Base-by-base conservation (phyloP, 768 basidiomycete genomes). In the Dacryopinax spathularia region DNA sequence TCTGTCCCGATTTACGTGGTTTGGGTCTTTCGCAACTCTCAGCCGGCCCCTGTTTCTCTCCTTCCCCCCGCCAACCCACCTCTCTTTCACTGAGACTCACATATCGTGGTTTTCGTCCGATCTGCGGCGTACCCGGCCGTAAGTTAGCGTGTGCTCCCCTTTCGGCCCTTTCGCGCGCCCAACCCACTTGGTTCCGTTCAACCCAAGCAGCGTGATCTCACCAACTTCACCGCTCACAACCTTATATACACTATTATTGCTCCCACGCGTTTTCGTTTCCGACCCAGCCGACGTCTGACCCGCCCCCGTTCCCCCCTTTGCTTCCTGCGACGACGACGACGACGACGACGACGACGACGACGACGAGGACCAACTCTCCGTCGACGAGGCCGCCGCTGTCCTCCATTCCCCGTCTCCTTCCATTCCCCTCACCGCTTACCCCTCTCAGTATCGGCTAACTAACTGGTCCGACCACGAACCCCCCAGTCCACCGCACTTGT, bases 351-450 rank as follows among this genome's bases (percentile, higher is more conserved):
- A 56, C 48, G 43, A 44, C 43, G 48, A 56, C 48, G 48, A 56
- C 48, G 48, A 29, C 3, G 48, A 22, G 25, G 48, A 15, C 48
- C n/a, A n/a, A n/a, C n/a, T n/a, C 64, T 56, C 63, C 34, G 62
- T 62, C 34, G 72, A 72, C 72, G 71, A 70, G 71, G 66, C 69
- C 70, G 66, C 63, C 65, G 60, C 69, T 66, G 34, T 36, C 34
- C 37, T 62, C 60, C 60, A 60, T 48, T 64, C 64, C 64, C 48
- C 62, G 33, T 48, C 64, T 66, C 65, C 63, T 66, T 64, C 62
- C 64, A 63, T 62, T 64, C 65, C 65, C 31, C 63, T 41, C 29
- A 39, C 33, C 67, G 35, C 65, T 59, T 33, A 48, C 56, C 64
- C 56, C 33, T 63, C 60, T 43, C 60, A n/a, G n/a, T n/a, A n/a